Evolutionary conservation across 352 stramenopile species (phyloP).

Genomic region (Pythium brachiatum): DNA sequence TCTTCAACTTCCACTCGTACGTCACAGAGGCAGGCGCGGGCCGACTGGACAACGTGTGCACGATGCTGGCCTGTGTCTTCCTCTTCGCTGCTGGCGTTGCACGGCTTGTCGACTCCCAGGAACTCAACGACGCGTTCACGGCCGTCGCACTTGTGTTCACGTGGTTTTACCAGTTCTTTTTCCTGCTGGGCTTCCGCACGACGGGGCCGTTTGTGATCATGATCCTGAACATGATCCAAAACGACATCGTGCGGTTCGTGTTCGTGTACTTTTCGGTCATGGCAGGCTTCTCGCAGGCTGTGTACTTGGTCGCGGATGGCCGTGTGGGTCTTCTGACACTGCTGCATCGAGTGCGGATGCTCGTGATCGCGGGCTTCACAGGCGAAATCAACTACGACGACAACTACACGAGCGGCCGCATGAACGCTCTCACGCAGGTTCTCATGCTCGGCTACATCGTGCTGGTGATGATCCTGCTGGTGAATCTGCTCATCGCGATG

Average conservation of each 20-base stretch:
- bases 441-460: conserved; percentile 62
- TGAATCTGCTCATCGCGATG: conserved; percentile 71
- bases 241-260: conserved; percentile 58
- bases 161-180: conserved; percentile 71
- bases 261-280: conserved; percentile 56
- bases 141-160: conserved; percentile 49
- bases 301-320: conserved; percentile 55
- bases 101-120: conserved; percentile 19
- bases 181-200: conserved; percentile 56
- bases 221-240: conserved; percentile 61
- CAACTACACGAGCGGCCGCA: conserved; percentile 42
- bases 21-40: conserved; percentile 40
- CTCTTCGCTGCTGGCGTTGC: conserved; percentile 34
- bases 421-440: conserved; percentile 46
- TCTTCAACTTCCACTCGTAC: conserved; percentile 43
- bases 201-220: conserved; percentile 69
- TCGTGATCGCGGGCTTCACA: conserved; percentile 56
- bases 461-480: conserved; percentile 61
- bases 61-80: conserved; percentile 34
- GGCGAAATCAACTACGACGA: conserved; percentile 63
- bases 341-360: conserved; percentile 44
- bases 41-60: conserved; percentile 57
- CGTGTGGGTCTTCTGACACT: conserved; percentile 29
- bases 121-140: conserved; percentile 41
- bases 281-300: conserved; percentile 47